Conservation (phyloP, 2,329 filamentous ascomycete species). For the Cucurbitaria berberidis region DNA sequence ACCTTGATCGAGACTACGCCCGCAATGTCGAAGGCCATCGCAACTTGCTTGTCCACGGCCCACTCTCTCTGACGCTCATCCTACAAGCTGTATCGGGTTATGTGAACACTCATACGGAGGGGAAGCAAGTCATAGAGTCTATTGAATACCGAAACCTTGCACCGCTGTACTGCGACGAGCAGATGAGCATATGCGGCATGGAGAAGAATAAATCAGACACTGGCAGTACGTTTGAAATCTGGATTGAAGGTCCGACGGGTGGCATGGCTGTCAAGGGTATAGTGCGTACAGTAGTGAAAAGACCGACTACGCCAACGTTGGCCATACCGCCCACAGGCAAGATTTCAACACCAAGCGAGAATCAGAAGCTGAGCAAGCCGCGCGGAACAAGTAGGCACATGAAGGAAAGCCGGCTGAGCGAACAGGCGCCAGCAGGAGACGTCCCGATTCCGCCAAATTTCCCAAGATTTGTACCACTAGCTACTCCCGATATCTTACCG, state of each 20-base stretch:
- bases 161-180: slow-evolving; percentile 77
- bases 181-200: slow-evolving; percentile 72
- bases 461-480: background rate
- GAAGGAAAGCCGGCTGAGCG: background rate
- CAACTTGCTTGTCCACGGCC: slow-evolving; percentile 83
- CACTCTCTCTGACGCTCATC: slow-evolving; percentile 78
- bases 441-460: background rate
- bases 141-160: slow-evolving; percentile 83
- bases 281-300: slow-evolving; percentile 20
- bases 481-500: background rate
- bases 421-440: background rate
- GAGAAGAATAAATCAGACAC: slow-evolving; percentile 41
- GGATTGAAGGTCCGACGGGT: slow-evolving; percentile 51
- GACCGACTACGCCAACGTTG: background rate
- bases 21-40: slow-evolving; percentile 74
- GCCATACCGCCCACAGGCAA: no score
- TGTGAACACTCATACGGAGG: background rate
- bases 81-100: slow-evolving; percentile 65
- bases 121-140: slow-evolving; percentile 53
- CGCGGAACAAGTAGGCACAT: background rate
- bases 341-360: background rate
- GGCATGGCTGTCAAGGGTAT: slow-evolving; percentile 54
- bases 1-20: slow-evolving; percentile 77
- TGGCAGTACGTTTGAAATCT: slow-evolving; percentile 44
- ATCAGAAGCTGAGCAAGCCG: background rate